These are phyloP conservation scores for Beauveria scarabaeidicola DNA, from an alignment of 2,329 filamentous ascomycete genomes.

Conservation along the genomic window DNA sequence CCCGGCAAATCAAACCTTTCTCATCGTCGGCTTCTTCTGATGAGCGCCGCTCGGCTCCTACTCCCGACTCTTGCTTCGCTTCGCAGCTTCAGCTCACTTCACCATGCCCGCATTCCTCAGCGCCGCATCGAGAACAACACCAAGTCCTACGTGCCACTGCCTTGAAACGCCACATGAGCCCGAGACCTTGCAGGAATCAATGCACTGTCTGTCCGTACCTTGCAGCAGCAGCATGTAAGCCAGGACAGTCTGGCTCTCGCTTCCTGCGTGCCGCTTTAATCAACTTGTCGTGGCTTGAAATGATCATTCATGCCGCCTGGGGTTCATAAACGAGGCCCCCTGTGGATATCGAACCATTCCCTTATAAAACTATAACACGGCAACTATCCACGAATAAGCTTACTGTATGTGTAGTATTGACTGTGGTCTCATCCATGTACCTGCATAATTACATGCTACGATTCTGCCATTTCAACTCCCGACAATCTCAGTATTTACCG, in stretches of 20 bases:
- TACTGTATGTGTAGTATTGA: background rate
- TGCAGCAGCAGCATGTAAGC: background rate
- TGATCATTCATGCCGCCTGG: background rate
- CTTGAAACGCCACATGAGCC: constrained; percentile 3
- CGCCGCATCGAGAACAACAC: background rate
- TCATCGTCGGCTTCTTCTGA: background rate
- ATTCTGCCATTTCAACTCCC: background rate
- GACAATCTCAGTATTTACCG: background rate
- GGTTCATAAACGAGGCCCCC: background rate
- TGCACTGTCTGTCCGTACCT: background rate
- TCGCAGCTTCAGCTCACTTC: too few relatives aligned
- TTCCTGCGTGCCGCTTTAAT: background rate
- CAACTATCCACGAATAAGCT: background rate
- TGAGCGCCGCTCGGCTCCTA: background rate
- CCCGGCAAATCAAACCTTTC: background rate
- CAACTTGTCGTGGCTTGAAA: constrained; percentile 3
- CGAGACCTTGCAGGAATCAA: background rate
- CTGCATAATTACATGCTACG: background rate
- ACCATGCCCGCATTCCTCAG: background rate
- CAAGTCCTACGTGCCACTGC: background rate
- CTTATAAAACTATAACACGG: background rate
- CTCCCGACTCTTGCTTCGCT: background rate
- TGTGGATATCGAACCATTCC: background rate
- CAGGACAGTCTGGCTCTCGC: background rate
- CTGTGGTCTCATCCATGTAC: background rate